phyloP scores from a whole-genome alignment of 2,329 filamentous ascomycete genomes.

The Pezicula radicicola region DNA sequence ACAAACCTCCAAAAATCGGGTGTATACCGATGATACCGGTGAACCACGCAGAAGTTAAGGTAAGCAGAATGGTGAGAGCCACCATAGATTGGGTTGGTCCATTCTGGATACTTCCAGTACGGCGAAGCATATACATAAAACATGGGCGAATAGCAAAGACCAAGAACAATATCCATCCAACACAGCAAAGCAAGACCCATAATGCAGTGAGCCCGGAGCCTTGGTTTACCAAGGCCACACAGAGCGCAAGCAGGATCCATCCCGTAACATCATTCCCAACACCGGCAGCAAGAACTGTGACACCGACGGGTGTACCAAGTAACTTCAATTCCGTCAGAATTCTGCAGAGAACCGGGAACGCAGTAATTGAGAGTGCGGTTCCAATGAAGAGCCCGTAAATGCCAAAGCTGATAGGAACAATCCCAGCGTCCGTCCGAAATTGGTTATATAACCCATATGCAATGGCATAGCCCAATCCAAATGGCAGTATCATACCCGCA shows the following conservation, averaged over 20 bases:
- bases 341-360: slow-evolving; percentile 86
- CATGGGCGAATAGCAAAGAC: slow-evolving; percentile 68
- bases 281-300: slow-evolving; percentile 85
- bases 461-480: slow-evolving; percentile 76
- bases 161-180: slow-evolving; percentile 76
- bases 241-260: slow-evolving; percentile 90
- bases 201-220: slow-evolving; percentile 77
- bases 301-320: slow-evolving; percentile 76
- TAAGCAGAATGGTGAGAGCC: slow-evolving; percentile 75
- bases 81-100: slow-evolving; percentile 86
- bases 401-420: slow-evolving; percentile 56
- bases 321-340: slow-evolving; percentile 91
- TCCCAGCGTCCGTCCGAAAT: slow-evolving; percentile 50
- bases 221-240: slow-evolving; percentile 89
- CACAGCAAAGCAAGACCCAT: slow-evolving; percentile 74
- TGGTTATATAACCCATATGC: slow-evolving; percentile 78
- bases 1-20: slow-evolving; percentile 72
- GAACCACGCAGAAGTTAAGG: slow-evolving; percentile 79
- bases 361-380: slow-evolving; percentile 90
- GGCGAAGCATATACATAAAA: slow-evolving; percentile 71
- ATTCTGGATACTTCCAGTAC: slow-evolving; percentile 76
- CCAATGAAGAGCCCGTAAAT: slow-evolving; percentile 79
- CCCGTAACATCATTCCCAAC: slow-evolving; percentile 90
- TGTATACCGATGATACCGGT: slow-evolving; percentile 90
- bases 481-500: slow-evolving; percentile 78